Evolutionary conservation across 352 stramenopile genomes (phyloP), one percentile per base, ranked within the genome.

Genomic region (Globisporangium splendens): DNA sequence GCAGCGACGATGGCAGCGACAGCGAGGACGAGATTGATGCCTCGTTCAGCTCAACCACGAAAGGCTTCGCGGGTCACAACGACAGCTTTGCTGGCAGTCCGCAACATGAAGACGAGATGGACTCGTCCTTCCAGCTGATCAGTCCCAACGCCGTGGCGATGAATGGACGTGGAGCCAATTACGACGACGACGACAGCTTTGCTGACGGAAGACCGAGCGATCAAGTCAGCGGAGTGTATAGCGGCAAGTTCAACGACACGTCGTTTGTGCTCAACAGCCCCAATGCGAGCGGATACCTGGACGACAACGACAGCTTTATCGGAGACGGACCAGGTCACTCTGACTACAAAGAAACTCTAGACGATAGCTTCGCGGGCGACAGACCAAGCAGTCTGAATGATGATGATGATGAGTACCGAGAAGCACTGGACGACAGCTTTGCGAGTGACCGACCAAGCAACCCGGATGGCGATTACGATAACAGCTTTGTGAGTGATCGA

Each of bases 231-330:
- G 43, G 52, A 7, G 11, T 5, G 39, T 11, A 21, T 22, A 59
- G 53, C 20, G 54, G 44, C 42, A 28, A 47, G 3, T 53, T 52
- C 31, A 46, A 35, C 54, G 54, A 59, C 31, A 20, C 54, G 31
- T 59, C 54, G 24, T 59, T 59, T 35, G 44, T 52, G n/a, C 28
- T 59, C 42, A 46, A 50, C 43, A 53, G 43, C 14, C 44, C 54
- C 11, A 42, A 44, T 6, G 21, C 10, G 18, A 20, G 38, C 50
- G 35, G 50, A 35, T 52, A 52, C 21, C 46, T 56, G 1, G 31
- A 56, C 28, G 53, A 51, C 42, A 35, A 50, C 38, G 46, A 55
- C 21, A 61, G 55, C 35, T 54, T 61, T 21, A 42, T 35, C 11
- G 14, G 46, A 17, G 18, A 39, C 20, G 20, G 54, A 8, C 44